These are phyloP conservation scores for Saturnispora silvae DNA, from an alignment of 805 yeast genomes.

Conservation along the genomic window DNA sequence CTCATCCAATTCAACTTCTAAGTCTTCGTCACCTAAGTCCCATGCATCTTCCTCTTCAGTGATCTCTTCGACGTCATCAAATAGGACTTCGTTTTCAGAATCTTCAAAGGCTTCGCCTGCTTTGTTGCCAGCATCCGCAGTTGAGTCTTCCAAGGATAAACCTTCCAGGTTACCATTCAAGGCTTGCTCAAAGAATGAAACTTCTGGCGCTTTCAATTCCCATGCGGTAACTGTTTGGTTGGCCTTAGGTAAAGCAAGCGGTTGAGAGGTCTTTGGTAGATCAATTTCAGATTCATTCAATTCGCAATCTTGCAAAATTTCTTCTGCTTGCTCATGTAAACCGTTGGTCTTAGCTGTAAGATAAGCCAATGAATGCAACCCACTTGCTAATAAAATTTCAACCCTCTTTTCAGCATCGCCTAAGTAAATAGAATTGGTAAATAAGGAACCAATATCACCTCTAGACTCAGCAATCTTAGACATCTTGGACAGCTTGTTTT, in stretches of 20 bases:
- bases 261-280: slow-evolving; percentile 20
- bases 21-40: slow-evolving; percentile 53
- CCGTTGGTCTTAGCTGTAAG: slow-evolving; percentile 86
- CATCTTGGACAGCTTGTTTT: slow-evolving; percentile 69
- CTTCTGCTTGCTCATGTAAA: slow-evolving; percentile 60
- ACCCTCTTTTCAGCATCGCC: slow-evolving; percentile 70
- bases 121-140: slow-evolving; percentile 17
- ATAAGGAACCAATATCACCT: slow-evolving; percentile 65
- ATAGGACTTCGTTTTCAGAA: slow-evolving; percentile 11
- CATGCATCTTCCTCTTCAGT: slow-evolving; percentile 61
- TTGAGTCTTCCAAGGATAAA: slow-evolving; percentile 30
- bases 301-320: slow-evolving; percentile 62
- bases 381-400: slow-evolving; percentile 61
- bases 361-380: slow-evolving; percentile 82
- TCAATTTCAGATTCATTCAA: slow-evolving; percentile 50
- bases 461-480: slow-evolving; percentile 82
- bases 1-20: slow-evolving; percentile 47
- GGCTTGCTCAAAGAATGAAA: slow-evolving; percentile 80
- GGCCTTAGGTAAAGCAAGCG: slow-evolving; percentile 39
- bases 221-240: slow-evolving; percentile 43
- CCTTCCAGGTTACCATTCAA: slow-evolving; percentile 67
- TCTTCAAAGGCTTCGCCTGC: slow-evolving; percentile 18
- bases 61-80: slow-evolving; percentile 29
- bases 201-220: slow-evolving; percentile 69
- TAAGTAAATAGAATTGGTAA: slow-evolving; percentile 73